phyloP scores from a whole-genome alignment of 257 asterid genomes.

The Nicotiana noctiflora region DNA sequence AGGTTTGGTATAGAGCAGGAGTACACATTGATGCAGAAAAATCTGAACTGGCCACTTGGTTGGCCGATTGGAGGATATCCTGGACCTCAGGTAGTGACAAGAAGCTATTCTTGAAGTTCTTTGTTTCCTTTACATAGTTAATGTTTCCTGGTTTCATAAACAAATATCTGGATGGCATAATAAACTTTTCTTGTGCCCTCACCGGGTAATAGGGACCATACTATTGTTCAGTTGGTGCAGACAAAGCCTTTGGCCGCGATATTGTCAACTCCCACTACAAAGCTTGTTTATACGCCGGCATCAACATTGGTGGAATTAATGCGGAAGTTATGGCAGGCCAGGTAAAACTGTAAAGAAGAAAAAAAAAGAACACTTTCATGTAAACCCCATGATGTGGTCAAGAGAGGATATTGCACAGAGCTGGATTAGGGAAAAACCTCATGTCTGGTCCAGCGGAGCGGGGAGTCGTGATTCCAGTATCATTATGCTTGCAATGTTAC shows the following conservation, averaged over 20 bases:
- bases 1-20: conserved; percentile 96
- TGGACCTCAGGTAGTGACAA: conserved; percentile 70
- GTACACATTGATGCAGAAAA: conserved; percentile 67
- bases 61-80: conserved; percentile 96
- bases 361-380: too few relatives aligned
- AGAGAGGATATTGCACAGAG: too few relatives aligned
- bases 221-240: conserved; percentile 76
- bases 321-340: conserved; percentile 94
- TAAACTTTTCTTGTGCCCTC: too few relatives aligned
- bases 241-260: conserved; percentile 82
- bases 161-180: too few relatives aligned
- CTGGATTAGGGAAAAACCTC: too few relatives aligned
- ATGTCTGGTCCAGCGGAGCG: too few relatives aligned
- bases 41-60: conserved; percentile 51
- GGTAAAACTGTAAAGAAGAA: conserved; percentile 19
- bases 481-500: too few relatives aligned
- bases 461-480: too few relatives aligned
- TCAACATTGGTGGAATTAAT: conserved; percentile 76
- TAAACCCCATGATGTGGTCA: too few relatives aligned
- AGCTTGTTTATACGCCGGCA: conserved; percentile 68
- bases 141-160: too few relatives aligned
- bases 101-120: too few relatives aligned
- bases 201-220: conserved; percentile 57
- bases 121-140: too few relatives aligned
- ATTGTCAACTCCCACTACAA: conserved; percentile 74